These are phyloP conservation scores for Cladosporium sp. DNA, from an alignment of 2,329 filamentous ascomycete species.

Conservation along the genomic window DNA sequence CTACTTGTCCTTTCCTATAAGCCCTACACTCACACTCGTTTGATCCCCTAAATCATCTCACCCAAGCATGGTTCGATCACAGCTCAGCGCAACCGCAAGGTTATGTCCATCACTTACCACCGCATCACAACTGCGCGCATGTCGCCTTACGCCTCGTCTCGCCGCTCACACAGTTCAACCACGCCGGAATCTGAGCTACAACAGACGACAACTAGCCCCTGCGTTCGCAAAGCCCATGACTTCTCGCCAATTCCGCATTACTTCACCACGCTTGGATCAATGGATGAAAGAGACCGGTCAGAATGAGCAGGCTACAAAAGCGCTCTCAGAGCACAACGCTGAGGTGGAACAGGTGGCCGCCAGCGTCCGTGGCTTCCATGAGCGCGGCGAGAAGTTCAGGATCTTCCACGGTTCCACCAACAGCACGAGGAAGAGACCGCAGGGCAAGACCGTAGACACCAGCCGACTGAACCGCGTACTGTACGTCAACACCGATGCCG, in stretches of 20 bases:
- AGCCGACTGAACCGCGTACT: constrained; percentile 51
- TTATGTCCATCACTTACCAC: not conserved
- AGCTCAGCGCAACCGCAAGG: constrained; percentile 6
- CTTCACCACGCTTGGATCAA: not conserved
- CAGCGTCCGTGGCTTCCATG: constrained; percentile 52
- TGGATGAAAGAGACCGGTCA: constrained; percentile 1
- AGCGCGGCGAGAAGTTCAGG: constrained; percentile 62
- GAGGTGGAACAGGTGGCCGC: constrained; percentile 49
- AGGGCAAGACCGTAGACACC: constrained; percentile 44
- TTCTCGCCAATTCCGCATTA: not conserved
- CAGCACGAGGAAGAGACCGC: constrained; percentile 58
- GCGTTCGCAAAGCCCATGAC: not conserved
- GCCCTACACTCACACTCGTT: not conserved
- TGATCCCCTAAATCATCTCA: not conserved
- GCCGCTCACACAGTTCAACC: not conserved
- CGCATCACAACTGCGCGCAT: not conserved
- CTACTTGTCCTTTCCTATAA: not conserved
- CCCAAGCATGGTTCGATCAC: not conserved
- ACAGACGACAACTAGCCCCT: not conserved
- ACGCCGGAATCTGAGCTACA: not conserved
- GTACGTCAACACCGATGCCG: constrained; percentile 46
- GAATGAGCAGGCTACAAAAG: constrained; percentile 40
- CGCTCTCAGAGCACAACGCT: constrained; percentile 11
- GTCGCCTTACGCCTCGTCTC: not conserved
- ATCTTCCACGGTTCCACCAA: constrained; percentile 78